These are phyloP conservation scores for Lentinula boryana DNA, from an alignment of 768 basidiomycete species.

Conservation along the genomic window DNA sequence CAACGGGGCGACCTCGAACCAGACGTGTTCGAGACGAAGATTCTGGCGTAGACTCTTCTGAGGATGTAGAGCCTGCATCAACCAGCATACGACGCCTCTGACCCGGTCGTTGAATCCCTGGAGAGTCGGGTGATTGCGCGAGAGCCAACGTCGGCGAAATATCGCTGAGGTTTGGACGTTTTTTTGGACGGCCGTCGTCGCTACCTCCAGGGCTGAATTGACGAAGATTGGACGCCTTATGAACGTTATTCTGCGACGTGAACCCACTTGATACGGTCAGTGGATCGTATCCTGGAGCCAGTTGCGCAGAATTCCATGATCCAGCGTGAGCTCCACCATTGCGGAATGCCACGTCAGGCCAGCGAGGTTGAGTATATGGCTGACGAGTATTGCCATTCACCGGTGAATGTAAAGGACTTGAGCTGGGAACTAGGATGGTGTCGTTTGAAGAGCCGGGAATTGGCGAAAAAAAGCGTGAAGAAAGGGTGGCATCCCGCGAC, in stretches of 20 bases:
- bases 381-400: slow-evolving; percentile 30
- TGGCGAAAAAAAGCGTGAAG: slow-evolving; percentile 54
- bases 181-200: slow-evolving; percentile 65
- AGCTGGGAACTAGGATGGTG: slow-evolving; percentile 69
- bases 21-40: slow-evolving; percentile 40
- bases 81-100: slow-evolving; percentile 38
- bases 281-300: slow-evolving; percentile 34
- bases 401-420: slow-evolving; percentile 54
- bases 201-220: slow-evolving; percentile 9
- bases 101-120: slow-evolving; percentile 48
- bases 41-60: slow-evolving; percentile 65
- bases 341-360: slow-evolving; percentile 37
- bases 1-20: slow-evolving; percentile 37
- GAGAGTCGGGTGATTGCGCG: slow-evolving; percentile 49
- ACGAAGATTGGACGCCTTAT: slow-evolving; percentile 7
- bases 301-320: slow-evolving; percentile 29
- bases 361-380: slow-evolving; percentile 27
- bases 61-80: slow-evolving; percentile 50
- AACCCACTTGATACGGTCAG: slow-evolving; percentile 58
- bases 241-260: slow-evolving; percentile 12
- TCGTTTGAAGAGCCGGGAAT: slow-evolving; percentile 41
- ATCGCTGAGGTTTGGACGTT: slow-evolving; percentile 56
- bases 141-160: slow-evolving; percentile 29
- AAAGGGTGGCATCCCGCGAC: slow-evolving; percentile 70
- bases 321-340: slow-evolving; percentile 31